Evolutionary conservation across 192 early-diverging fungal genomes (phyloP).

Genomic region (Backusella psychrophila): DNA sequence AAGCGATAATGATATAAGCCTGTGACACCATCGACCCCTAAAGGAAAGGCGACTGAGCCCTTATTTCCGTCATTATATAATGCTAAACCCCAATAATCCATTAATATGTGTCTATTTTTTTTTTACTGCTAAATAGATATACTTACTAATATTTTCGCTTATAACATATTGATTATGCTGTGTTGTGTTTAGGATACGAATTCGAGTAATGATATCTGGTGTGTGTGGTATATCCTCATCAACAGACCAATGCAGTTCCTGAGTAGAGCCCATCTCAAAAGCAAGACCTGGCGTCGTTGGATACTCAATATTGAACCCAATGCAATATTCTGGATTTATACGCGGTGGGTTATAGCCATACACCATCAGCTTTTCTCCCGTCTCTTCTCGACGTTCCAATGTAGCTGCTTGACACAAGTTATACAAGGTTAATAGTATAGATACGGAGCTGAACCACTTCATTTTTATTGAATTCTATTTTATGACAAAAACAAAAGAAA

Average conservation of each 20-base stretch:
- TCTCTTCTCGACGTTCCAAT: constrained; percentile 11
- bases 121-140: neutral
- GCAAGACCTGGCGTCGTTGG: constrained; percentile 31
- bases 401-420: neutral
- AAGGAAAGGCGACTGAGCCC: constrained; percentile 15
- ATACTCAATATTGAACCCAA: constrained; percentile 26
- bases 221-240: constrained; percentile 23
- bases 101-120: neutral
- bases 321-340: constrained; percentile 33
- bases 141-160: constrained; percentile 34
- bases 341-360: constrained; percentile 38
- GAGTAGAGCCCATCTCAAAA: constrained; percentile 23
- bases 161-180: constrained; percentile 37
- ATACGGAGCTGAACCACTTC: neutral
- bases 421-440: neutral
- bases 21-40: constrained; percentile 24
- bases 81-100: constrained; percentile 15
- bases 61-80: constrained; percentile 22
- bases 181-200: constrained; percentile 35
- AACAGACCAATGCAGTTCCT: constrained; percentile 31
- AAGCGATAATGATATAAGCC: constrained; percentile 37
- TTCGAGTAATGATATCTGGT: constrained; percentile 35
- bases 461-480: neutral
- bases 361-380: constrained; percentile 27
- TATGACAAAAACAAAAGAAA: neutral